Conservation (phyloP, 2,329 filamentous ascomycete genomes). For the Passalora sequoiae region DNA sequence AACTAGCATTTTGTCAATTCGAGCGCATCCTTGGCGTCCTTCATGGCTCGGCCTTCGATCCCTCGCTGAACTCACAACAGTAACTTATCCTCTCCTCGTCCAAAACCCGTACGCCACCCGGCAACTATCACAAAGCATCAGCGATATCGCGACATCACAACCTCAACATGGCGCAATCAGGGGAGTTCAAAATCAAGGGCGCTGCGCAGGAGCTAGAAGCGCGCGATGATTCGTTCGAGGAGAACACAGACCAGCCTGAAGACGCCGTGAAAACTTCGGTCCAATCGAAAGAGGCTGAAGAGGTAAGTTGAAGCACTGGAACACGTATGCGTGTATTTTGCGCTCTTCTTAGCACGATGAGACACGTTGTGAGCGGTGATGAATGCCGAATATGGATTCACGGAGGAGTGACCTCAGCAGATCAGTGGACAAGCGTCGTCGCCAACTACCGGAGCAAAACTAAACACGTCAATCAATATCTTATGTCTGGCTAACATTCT, state of each 20-base stretch:
- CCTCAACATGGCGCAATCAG: slow-evolving; percentile 19
- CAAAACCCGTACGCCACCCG: too few relatives aligned
- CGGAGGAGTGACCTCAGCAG: too few relatives aligned
- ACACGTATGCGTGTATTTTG: too few relatives aligned
- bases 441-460: too few relatives aligned
- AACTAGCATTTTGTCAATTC: background rate
- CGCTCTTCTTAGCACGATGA: too few relatives aligned
- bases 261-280: slow-evolving; percentile 10
- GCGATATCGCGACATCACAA: background rate
- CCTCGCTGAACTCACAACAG: background rate
- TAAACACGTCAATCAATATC: too few relatives aligned
- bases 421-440: too few relatives aligned
- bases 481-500: slow-evolving; percentile 15
- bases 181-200: slow-evolving; percentile 23
- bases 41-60: background rate
- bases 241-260: slow-evolving; percentile 11
- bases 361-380: too few relatives aligned
- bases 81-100: background rate
- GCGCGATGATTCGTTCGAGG: slow-evolving; percentile 1
- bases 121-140: too few relatives aligned
- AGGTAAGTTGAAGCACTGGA: slow-evolving; percentile 18
- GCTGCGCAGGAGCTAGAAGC: slow-evolving; percentile 14
- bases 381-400: too few relatives aligned
- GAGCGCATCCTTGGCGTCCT: background rate
- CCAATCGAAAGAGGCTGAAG: slow-evolving; percentile 15